These are phyloP conservation scores for Spizellomyces sp. DNA, from an alignment of 192 early-diverging fungal species.

Conservation along the genomic window DNA sequence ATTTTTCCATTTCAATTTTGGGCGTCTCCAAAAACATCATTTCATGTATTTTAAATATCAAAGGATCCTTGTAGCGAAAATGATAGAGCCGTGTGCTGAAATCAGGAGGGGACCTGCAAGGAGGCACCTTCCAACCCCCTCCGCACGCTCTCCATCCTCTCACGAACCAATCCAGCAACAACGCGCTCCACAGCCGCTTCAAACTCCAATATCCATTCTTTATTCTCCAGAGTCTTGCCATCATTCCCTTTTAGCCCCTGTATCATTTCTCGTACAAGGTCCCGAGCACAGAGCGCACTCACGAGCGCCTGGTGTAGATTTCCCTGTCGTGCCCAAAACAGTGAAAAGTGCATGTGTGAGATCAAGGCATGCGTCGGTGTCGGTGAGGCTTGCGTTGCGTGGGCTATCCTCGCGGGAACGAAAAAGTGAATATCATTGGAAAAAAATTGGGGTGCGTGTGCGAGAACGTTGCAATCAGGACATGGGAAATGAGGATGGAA, in stretches of 20 bases:
- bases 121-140: too few relatives aligned
- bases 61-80: too few relatives aligned
- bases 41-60: too few relatives aligned
- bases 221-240: background rate
- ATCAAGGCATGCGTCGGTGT: background rate
- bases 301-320: background rate
- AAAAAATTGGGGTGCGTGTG: too few relatives aligned
- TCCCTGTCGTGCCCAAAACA: background rate
- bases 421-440: too few relatives aligned
- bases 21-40: too few relatives aligned
- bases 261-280: background rate
- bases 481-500: too few relatives aligned
- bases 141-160: background rate
- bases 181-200: background rate
- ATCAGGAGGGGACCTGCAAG: too few relatives aligned
- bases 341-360: background rate
- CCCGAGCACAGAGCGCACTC: background rate
- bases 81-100: too few relatives aligned
- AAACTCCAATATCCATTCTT: background rate
- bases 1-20: too few relatives aligned
- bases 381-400: background rate
- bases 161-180: background rate
- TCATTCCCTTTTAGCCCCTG: background rate
- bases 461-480: too few relatives aligned
- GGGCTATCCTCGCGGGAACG: background rate